Evolutionary conservation across 2,329 filamentous ascomycete genomes (phyloP).

Genomic region (Claviceps fusiformis): DNA sequence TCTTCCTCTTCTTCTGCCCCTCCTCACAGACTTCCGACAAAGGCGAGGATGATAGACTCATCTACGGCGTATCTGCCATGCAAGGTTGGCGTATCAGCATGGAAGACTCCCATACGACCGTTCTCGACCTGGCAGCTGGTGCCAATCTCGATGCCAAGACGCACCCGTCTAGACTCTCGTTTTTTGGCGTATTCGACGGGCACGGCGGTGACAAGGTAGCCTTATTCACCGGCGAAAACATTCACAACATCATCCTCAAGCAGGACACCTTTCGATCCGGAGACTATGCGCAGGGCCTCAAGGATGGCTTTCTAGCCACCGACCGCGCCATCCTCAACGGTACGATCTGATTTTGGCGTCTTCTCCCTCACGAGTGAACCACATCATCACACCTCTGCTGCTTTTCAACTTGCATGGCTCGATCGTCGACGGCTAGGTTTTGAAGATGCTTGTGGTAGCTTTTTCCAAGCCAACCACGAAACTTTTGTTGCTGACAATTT

Average conservation of each 20-base stretch:
- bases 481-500: slow-evolving; percentile 2
- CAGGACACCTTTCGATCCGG: slow-evolving; percentile 87
- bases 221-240: slow-evolving; percentile 78
- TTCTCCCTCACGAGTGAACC: not conserved
- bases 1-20: not conserved
- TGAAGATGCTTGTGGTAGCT: not conserved
- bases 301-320: slow-evolving; percentile 92
- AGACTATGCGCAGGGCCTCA: slow-evolving; percentile 88
- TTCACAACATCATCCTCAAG: slow-evolving; percentile 88
- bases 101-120: slow-evolving; percentile 87
- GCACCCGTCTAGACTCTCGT: slow-evolving; percentile 65
- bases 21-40: slow-evolving; percentile 61
- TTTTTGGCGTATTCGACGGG: slow-evolving; percentile 96
- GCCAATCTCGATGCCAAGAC: slow-evolving; percentile 42
- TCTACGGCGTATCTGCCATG: slow-evolving; percentile 96
- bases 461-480: not conserved
- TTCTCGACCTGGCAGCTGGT: slow-evolving; percentile 67
- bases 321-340: slow-evolving; percentile 92
- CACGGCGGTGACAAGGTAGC: slow-evolving; percentile 97
- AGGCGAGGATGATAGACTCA: slow-evolving; percentile 82
- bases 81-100: slow-evolving; percentile 99
- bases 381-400: too few relatives aligned
- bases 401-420: too few relatives aligned
- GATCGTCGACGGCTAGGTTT: not conserved
- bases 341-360: slow-evolving; percentile 27